phyloP scores from a whole-genome alignment of 208 protist species.

The Wallacemonas sp. region DNA sequence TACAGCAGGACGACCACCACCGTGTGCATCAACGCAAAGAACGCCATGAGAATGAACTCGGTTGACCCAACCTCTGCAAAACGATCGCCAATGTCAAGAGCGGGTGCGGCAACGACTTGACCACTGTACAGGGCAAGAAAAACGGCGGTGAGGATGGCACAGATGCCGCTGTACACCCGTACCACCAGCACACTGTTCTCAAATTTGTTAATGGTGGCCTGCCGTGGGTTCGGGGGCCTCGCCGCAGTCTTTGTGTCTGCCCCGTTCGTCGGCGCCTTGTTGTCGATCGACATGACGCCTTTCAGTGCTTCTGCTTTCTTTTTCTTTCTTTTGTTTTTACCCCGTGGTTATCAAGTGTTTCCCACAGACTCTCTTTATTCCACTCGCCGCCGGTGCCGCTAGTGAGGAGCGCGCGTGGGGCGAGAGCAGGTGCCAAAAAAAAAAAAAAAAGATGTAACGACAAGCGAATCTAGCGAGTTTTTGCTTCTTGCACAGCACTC shows the following conservation, averaged over 20 bases:
- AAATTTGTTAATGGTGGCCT: neutral
- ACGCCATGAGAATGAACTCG: conserved; percentile 18
- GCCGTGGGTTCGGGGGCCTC: neutral
- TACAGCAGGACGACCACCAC: conserved; percentile 14
- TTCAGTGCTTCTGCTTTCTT: neutral
- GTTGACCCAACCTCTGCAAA: conserved; percentile 21
- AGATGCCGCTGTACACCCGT: conserved; percentile 13
- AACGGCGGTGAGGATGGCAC: conserved; percentile 3
- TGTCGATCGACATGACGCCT: neutral
- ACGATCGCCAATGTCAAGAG: neutral
- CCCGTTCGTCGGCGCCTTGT: neutral
- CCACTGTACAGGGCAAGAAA: conserved; percentile 9
- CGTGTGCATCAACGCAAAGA: conserved; percentile 1
- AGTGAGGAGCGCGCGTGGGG: no score
- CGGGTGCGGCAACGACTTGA: neutral
- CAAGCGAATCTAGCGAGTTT: no score
- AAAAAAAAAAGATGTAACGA: no score
- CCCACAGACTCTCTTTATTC: no score
- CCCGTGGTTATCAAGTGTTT: no score
- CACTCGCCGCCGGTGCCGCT: no score
- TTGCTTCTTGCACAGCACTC: no score
- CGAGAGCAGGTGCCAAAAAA: no score
- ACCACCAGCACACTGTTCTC: neutral
- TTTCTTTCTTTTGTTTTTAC: conserved; percentile 8
- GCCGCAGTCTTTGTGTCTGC: no score